Evolutionary conservation across 805 yeast species (phyloP).

Genomic region (Blastobotrys chiropterorum): DNA sequence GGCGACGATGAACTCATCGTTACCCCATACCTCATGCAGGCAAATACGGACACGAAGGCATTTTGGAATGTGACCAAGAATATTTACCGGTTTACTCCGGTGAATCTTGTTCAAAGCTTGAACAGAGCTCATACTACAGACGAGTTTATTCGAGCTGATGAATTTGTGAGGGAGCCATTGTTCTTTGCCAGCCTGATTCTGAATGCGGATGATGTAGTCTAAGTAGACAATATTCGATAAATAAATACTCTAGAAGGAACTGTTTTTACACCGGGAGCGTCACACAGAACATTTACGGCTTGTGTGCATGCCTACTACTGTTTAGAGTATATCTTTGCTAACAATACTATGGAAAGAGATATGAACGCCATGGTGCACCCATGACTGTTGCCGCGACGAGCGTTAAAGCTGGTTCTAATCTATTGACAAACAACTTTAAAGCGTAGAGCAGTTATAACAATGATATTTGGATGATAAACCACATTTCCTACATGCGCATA

Average conservation of each 20-base stretch:
- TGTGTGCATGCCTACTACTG: background rate
- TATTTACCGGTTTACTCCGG: conserved; percentile 56
- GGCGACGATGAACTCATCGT: conserved; percentile 27
- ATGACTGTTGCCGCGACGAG: no score
- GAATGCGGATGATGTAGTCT: conserved; percentile 6
- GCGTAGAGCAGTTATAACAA: no score
- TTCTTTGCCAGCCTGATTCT: conserved; percentile 5
- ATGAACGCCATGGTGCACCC: no score
- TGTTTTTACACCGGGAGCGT: no score
- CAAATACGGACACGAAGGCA: conserved; percentile 61
- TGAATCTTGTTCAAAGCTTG: conserved; percentile 16
- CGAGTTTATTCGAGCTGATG: conserved; percentile 44
- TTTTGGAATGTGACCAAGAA: conserved; percentile 56
- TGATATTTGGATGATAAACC: no score
- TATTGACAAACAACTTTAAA: no score
- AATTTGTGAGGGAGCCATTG: conserved; percentile 36
- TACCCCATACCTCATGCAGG: conserved; percentile 57
- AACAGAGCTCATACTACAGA: conserved; percentile 47
- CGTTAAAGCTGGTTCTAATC: no score
- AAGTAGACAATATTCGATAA: background rate
- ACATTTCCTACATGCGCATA: no score
- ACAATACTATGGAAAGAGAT: background rate
- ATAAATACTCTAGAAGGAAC: background rate
- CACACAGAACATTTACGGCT: no score
- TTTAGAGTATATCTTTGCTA: background rate